Percentiles rank a stretch among this genome's conserved stretches.
phyloP scores from a whole-genome alignment of 2,329 filamentous ascomycete genomes.

The Aspergillus caelatus region DNA sequence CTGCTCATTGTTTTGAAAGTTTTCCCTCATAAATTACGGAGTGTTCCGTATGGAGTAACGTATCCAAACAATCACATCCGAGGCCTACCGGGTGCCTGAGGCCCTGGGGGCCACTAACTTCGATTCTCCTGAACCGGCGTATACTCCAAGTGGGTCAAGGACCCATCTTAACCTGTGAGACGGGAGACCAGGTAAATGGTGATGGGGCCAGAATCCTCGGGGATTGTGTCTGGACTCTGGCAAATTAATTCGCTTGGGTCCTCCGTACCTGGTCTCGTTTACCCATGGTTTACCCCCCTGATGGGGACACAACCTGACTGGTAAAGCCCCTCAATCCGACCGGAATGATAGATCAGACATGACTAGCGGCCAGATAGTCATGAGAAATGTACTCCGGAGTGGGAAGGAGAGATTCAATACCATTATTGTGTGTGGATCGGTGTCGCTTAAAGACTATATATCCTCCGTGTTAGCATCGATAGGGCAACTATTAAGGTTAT shows the following conservation, averaged over 20 bases:
- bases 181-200: background rate
- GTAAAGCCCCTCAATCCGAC: background rate
- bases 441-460: background rate
- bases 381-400: background rate
- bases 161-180: conserved; percentile 1
- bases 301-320: background rate
- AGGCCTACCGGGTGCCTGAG: background rate
- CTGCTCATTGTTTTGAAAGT: background rate
- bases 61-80: conserved; percentile 2
- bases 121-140: conserved; percentile 11
- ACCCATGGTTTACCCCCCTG: background rate
- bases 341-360: background rate
- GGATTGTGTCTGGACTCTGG: conserved; percentile 2
- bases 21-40: background rate
- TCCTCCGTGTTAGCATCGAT: background rate
- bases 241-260: background rate
- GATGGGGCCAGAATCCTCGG: conserved; percentile 2
- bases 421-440: background rate
- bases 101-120: background rate
- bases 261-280: background rate
- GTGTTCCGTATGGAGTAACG: background rate
- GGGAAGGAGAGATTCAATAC: background rate
- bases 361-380: background rate
- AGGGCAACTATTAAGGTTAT: conserved; percentile 4
- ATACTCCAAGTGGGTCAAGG: conserved; percentile 3